Evolutionary conservation across 2,329 filamentous ascomycete genomes (phyloP).

Genomic region (Stemphylium lycopersici): DNA sequence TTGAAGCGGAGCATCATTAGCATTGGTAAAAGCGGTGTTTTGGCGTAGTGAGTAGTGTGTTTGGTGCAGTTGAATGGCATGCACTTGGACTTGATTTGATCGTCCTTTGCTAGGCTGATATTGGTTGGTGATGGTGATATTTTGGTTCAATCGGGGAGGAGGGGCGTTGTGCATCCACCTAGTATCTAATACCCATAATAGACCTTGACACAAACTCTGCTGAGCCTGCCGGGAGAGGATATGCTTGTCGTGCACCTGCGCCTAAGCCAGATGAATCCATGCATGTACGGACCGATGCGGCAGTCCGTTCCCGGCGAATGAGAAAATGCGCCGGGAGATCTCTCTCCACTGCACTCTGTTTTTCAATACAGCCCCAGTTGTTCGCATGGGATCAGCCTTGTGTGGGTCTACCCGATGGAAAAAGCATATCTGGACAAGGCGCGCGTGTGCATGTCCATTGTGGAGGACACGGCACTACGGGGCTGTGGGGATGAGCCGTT

Average conservation of each 20-base stretch:
- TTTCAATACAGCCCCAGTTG: background rate
- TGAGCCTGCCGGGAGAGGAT: background rate
- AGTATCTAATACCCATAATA: background rate
- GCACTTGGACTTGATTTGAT: background rate
- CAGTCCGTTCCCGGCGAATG: too few relatives aligned
- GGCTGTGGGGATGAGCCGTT: background rate
- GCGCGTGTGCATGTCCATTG: background rate
- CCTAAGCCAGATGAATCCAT: background rate
- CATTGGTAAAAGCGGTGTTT: constrained; percentile 14
- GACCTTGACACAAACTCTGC: background rate
- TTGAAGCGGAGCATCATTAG: constrained; percentile 30
- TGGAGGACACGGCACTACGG: background rate
- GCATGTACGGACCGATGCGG: background rate
- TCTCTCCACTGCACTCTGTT: background rate
- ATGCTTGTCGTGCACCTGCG: background rate
- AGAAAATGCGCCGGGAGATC: too few relatives aligned
- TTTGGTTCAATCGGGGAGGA: background rate
- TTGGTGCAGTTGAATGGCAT: constrained; percentile 28
- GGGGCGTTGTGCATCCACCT: background rate
- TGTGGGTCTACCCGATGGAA: background rate
- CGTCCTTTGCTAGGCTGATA: too few relatives aligned
- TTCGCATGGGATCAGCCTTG: background rate
- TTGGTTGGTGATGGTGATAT: background rate
- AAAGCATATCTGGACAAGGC: background rate
- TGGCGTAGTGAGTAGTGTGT: constrained; percentile 19